Evolutionary conservation across 805 yeast species (phyloP).

Genomic region (Blastobotrys parvus): DNA sequence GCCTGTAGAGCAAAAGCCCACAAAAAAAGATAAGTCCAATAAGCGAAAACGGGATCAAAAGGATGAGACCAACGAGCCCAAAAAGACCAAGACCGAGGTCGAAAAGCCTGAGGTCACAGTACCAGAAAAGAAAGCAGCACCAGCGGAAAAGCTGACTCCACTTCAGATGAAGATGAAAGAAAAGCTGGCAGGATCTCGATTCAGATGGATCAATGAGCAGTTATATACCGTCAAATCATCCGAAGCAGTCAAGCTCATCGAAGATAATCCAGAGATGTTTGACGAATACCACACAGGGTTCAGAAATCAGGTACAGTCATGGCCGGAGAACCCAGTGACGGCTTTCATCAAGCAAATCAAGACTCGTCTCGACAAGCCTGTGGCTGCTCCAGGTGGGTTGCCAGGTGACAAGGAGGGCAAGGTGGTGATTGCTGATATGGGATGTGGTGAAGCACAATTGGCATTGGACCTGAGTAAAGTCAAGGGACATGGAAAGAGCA

Average conservation of each 20-base stretch:
- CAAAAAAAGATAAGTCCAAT: not conserved
- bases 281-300: constrained; percentile 95
- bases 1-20: constrained; percentile 9
- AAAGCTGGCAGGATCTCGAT: constrained; percentile 87
- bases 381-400: constrained; percentile 93
- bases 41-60: constrained; percentile 4
- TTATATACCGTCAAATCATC: constrained; percentile 80
- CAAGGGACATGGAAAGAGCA: constrained; percentile 27
- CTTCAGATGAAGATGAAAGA: constrained; percentile 89
- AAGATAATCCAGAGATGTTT: constrained; percentile 77
- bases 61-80: constrained; percentile 7
- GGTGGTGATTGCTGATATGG: constrained; percentile 94
- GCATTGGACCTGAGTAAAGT: constrained; percentile 51
- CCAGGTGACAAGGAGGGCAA: constrained; percentile 51
- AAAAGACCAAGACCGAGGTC: constrained; percentile 9
- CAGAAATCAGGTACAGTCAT: constrained; percentile 85
- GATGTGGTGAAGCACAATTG: constrained; percentile 95
- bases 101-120: constrained; percentile 17
- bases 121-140: constrained; percentile 11
- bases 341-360: constrained; percentile 69
- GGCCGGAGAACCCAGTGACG: constrained; percentile 99
- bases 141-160: constrained; percentile 18
- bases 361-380: constrained; percentile 41
- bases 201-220: constrained; percentile 97
- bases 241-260: constrained; percentile 63